Percentiles rank a stretch among this genome's conserved stretches.
Conservation (phyloP, 1,284 basidiomycete species). For the Amylostereum chailletii region DNA sequence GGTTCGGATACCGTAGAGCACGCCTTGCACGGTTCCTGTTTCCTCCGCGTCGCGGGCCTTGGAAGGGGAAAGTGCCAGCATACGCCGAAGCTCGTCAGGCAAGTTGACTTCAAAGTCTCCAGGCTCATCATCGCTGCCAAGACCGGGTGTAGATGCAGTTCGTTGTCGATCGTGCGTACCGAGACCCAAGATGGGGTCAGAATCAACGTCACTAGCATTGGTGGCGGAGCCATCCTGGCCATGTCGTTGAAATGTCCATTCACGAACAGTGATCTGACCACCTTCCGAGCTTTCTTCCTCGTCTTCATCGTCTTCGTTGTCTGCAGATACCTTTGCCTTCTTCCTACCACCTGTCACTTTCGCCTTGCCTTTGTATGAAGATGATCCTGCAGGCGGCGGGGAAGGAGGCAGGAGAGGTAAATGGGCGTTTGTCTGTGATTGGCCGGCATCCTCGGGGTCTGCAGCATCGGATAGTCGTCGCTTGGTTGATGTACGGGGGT, state of each 20-base stretch:
- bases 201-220: conserved; percentile 2
- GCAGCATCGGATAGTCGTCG: conserved; percentile 13
- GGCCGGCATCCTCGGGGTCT: conserved; percentile 4
- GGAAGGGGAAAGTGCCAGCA: conserved; percentile 49
- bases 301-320: conserved; percentile 25
- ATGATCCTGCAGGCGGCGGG: conserved; percentile 39
- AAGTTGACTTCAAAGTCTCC: conserved; percentile 45
- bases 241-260: conserved; percentile 17
- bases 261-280: conserved; percentile 21
- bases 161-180: conserved; percentile 5
- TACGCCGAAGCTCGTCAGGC: conserved; percentile 53
- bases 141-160: conserved; percentile 2
- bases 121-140: conserved; percentile 14
- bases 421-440: conserved; percentile 10
- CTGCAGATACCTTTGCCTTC: conserved; percentile 27
- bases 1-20: conserved; percentile 50
- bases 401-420: conserved; percentile 44
- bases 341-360: conserved; percentile 31
- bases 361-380: conserved; percentile 28
- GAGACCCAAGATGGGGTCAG: conserved; percentile 8
- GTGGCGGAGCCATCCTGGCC: background rate
- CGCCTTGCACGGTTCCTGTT: conserved; percentile 44
- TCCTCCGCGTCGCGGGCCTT: conserved; percentile 34
- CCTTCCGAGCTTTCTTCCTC: conserved; percentile 23
- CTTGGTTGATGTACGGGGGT: conserved; percentile 11